These are phyloP conservation scores for Lepidium campestre DNA, from an alignment of 441 rosid genomes.

Conservation along the genomic window DNA sequence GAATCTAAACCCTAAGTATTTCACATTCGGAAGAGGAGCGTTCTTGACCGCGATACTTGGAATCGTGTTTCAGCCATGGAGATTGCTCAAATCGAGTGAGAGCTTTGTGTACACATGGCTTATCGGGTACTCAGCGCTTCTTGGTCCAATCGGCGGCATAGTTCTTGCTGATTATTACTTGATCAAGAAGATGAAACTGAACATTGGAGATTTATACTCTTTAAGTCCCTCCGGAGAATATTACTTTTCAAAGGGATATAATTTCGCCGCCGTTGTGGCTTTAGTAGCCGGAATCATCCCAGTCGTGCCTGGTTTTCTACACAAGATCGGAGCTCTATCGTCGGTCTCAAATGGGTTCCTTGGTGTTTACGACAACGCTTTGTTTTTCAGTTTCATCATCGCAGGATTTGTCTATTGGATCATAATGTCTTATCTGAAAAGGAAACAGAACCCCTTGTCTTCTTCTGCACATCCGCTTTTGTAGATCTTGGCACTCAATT, in stretches of 20 bases:
- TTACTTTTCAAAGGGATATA: slow-evolving; percentile 59
- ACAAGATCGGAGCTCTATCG: slow-evolving; percentile 50
- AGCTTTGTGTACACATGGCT: slow-evolving; percentile 94
- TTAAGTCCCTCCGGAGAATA: slow-evolving; percentile 54
- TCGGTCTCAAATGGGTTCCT: slow-evolving; percentile 33
- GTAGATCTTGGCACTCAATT: slow-evolving; percentile 12
- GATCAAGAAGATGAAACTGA: slow-evolving; percentile 39
- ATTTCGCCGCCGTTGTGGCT: slow-evolving; percentile 54
- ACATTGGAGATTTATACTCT: slow-evolving; percentile 52
- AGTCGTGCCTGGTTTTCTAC: slow-evolving; percentile 73
- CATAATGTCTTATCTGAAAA: slow-evolving; percentile 29
- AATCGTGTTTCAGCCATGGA: slow-evolving; percentile 84
- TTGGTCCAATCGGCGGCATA: slow-evolving; percentile 84
- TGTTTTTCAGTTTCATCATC: slow-evolving; percentile 75
- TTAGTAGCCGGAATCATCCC: slow-evolving; percentile 65
- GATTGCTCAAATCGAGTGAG: slow-evolving; percentile 76
- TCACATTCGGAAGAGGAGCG: slow-evolving; percentile 78
- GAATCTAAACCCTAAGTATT: slow-evolving; percentile 67
- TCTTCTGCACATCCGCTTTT: slow-evolving; percentile 42
- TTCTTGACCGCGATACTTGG: slow-evolving; percentile 68
- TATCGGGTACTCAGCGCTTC: slow-evolving; percentile 80
- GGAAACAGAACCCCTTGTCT: slow-evolving; percentile 28
- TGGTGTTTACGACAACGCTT: slow-evolving; percentile 73
- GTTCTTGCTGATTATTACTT: slow-evolving; percentile 71
- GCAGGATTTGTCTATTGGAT: slow-evolving; percentile 65